Conservation (phyloP, 2,329 filamentous ascomycete genomes). For the Dothistroma pini region DNA sequence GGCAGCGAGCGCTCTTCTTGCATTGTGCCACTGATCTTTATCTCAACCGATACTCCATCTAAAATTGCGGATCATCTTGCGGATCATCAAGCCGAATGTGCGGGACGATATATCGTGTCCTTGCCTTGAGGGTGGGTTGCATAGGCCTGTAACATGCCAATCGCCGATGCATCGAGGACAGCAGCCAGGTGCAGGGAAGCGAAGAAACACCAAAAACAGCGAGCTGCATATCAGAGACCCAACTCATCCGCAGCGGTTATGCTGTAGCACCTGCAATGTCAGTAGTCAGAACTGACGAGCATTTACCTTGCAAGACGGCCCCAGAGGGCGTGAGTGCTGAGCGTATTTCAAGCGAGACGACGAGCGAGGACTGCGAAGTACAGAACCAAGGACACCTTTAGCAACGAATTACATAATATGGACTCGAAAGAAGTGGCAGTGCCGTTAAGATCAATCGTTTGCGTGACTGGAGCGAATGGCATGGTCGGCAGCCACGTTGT, state of each 20-base stretch:
- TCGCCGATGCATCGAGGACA: not conserved
- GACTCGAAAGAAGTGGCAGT: not conserved
- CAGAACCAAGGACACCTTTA: not conserved
- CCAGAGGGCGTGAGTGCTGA: not conserved
- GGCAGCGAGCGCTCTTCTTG: too few species aligned
- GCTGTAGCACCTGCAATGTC: not conserved
- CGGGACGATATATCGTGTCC: not conserved
- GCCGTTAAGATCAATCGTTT: slow-evolving; percentile 13
- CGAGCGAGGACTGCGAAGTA: not conserved
- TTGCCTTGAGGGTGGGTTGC: not conserved
- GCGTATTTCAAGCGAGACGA: not conserved
- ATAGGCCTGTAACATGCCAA: not conserved
- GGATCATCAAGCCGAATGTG: not conserved
- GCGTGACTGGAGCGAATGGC: slow-evolving; percentile 32
- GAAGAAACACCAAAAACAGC: not conserved
- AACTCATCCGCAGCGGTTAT: not conserved
- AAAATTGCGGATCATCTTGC: not conserved
- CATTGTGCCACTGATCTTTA: too few species aligned
- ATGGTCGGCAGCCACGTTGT: slow-evolving; percentile 30
- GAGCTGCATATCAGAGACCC: not conserved
- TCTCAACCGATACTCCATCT: too few species aligned
- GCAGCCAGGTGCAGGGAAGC: not conserved
- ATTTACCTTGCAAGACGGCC: not conserved
- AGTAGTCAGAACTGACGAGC: not conserved
- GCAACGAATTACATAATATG: not conserved